phyloP scores from a whole-genome alignment of 2,329 filamentous ascomycete species.

The Clarireedia monteithiana region DNA sequence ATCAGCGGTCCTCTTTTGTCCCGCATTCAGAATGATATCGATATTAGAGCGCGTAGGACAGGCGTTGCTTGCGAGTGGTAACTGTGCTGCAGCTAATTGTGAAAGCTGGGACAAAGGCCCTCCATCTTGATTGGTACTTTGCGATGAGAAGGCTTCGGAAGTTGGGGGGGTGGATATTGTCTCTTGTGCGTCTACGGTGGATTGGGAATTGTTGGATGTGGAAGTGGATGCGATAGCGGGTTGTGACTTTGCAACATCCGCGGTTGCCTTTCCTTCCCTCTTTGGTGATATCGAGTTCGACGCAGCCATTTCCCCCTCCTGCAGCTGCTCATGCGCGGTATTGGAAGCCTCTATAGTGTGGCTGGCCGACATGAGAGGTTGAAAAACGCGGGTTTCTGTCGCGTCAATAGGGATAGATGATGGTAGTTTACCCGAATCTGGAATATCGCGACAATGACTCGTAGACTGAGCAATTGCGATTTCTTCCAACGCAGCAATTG shows the following conservation, averaged over 20 bases:
- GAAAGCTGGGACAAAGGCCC: conserved; percentile 43
- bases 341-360: conserved; percentile 14
- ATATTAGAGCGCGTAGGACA: conserved; percentile 17
- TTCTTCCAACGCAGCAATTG: conserved; percentile 24
- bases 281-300: not conserved
- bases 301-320: conserved; percentile 4
- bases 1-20: conserved; percentile 69
- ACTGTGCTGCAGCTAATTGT: conserved; percentile 47
- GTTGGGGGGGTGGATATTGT: conserved; percentile 33
- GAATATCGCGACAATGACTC: conserved; percentile 2
- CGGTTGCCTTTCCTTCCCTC: not conserved
- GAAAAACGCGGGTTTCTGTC: conserved; percentile 18
- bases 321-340: conserved; percentile 6
- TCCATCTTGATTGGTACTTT: conserved; percentile 41
- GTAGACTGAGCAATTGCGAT: conserved; percentile 14
- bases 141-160: conserved; percentile 28
- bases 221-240: conserved; percentile 7
- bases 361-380: conserved; percentile 20
- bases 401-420: conserved; percentile 14
- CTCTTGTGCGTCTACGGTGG: conserved; percentile 35
- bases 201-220: conserved; percentile 38
- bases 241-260: not conserved
- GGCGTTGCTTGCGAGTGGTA: conserved; percentile 23
- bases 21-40: conserved; percentile 25
- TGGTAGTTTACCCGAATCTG: conserved; percentile 15